These are phyloP conservation scores for Geranium brycei DNA, from an alignment of 345 rosid genomes.

Conservation along the genomic window DNA sequence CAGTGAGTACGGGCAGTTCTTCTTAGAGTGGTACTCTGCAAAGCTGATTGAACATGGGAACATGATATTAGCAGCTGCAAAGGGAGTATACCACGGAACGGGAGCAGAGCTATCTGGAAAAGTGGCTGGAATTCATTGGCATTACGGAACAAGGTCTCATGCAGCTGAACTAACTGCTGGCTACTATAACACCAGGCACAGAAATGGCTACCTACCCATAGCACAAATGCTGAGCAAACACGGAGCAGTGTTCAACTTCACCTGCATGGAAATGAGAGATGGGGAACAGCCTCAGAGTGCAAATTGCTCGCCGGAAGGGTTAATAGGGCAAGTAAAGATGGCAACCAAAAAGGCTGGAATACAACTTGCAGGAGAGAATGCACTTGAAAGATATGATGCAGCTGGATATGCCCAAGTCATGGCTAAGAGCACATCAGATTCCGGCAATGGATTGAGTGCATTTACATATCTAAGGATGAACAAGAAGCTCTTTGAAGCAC, in stretches of 20 bases:
- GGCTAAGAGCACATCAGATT: constrained; percentile 26
- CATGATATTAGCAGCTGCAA: constrained; percentile 33
- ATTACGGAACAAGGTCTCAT: constrained; percentile 28
- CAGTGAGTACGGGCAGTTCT: constrained; percentile 26
- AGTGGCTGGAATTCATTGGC: constrained; percentile 40
- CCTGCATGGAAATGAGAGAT: constrained; percentile 37
- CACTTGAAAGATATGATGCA: constrained; percentile 18
- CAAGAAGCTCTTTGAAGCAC: constrained; percentile 24
- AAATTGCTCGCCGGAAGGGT: constrained; percentile 32
- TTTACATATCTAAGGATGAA: constrained; percentile 41
- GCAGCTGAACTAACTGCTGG: constrained; percentile 41
- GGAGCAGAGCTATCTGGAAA: constrained; percentile 26
- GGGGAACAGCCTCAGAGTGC: constrained; percentile 25
- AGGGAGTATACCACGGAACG: constrained; percentile 26
- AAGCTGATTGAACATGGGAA: constrained; percentile 40
- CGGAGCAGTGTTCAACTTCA: constrained; percentile 27
- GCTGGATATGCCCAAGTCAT: constrained; percentile 31
- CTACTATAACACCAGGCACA: constrained; percentile 31
- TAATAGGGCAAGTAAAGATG: constrained; percentile 26
- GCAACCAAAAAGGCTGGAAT: constrained; percentile 27
- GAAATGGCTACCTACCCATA: constrained; percentile 39
- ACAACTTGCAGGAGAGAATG: constrained; percentile 35
- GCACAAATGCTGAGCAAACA: constrained; percentile 30
- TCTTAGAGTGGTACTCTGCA: constrained; percentile 41
- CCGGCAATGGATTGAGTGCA: constrained; percentile 18